Evolutionary conservation across 192 early-diverging fungal species (phyloP).

Genomic region (Blastocladiella britannica): DNA sequence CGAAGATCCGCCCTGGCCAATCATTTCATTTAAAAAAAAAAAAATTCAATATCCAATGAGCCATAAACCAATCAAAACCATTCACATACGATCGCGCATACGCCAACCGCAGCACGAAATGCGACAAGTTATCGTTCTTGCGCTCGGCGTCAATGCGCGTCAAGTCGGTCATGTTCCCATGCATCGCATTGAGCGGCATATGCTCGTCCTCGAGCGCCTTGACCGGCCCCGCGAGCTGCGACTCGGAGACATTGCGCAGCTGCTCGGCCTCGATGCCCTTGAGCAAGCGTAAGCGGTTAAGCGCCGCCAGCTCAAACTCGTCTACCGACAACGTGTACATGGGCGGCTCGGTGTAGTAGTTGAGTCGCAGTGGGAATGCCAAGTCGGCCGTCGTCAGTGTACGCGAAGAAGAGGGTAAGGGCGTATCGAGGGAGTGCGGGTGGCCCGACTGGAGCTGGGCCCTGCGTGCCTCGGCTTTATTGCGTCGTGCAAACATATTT

Average conservation of each 20-base stretch:
- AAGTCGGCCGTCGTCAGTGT: background rate
- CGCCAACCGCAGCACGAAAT: conserved; percentile 60
- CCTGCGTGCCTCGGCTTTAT: too few species aligned
- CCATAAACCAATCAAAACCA: background rate
- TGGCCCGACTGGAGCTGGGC: too few species aligned
- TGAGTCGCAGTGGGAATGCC: conserved; percentile 29
- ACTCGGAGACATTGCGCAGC: conserved; percentile 40
- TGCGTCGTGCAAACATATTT: too few species aligned
- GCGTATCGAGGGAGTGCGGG: too few species aligned
- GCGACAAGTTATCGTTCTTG: conserved; percentile 59
- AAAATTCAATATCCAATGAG: background rate
- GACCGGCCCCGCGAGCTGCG: conserved; percentile 31
- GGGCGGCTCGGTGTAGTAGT: conserved; percentile 48
- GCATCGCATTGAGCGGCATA: conserved; percentile 39
- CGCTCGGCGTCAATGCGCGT: conserved; percentile 34
- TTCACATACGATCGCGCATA: conserved; percentile 32
- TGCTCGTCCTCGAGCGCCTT: conserved; percentile 26
- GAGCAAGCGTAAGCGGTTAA: conserved; percentile 35
- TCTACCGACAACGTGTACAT: conserved; percentile 37
- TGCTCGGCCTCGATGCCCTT: conserved; percentile 60
- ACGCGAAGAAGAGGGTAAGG: too few species aligned
- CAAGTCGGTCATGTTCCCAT: conserved; percentile 11
- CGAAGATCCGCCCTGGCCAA: conserved; percentile 39
- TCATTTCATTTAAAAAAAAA: conserved; percentile 1
- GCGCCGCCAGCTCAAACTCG: conserved; percentile 44